Percentiles rank a stretch among this genome's conserved stretches.
Evolutionary conservation across 768 basidiomycete genomes (phyloP).

Genomic region (Xanthoconium purpureum): DNA sequence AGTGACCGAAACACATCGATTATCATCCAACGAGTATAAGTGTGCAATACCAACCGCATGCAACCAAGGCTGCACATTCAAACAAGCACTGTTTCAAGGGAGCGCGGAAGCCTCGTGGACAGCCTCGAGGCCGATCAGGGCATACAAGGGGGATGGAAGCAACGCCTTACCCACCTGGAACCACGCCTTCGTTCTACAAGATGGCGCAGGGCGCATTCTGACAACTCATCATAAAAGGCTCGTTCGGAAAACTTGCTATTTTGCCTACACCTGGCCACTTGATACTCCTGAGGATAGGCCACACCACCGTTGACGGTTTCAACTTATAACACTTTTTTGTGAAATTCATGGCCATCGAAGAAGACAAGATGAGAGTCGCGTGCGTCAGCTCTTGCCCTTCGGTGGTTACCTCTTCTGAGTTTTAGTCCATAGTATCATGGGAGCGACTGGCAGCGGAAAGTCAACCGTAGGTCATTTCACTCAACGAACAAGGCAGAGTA

Average conservation of each 20-base stretch:
- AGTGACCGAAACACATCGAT: too few relatives aligned
- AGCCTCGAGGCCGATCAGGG: slow-evolving; percentile 10
- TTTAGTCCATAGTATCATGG: slow-evolving; percentile 18
- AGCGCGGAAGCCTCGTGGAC: slow-evolving; percentile 11
- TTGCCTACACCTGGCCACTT: not conserved
- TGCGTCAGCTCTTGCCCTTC: slow-evolving; percentile 4
- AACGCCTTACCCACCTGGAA: not conserved
- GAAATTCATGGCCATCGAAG: slow-evolving; percentile 6
- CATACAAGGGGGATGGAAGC: not conserved
- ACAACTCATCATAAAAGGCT: slow-evolving; percentile 1
- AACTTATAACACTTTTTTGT: not conserved
- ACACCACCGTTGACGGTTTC: not conserved
- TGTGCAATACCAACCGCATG: not conserved
- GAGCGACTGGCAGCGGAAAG: slow-evolving; percentile 24
- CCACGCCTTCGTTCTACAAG: not conserved
- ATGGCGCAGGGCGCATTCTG: not conserved
- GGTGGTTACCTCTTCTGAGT: not conserved
- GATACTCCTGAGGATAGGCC: not conserved
- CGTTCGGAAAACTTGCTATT: not conserved
- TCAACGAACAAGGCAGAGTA: not conserved
- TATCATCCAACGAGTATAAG: too few relatives aligned
- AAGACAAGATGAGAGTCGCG: slow-evolving; percentile 19
- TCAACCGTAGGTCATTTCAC: slow-evolving; percentile 16
- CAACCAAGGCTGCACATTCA: not conserved
- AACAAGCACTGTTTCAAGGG: not conserved